Percentiles rank a stretch among this genome's conserved stretches.
These are phyloP conservation scores for Ulota crispa DNA, from an alignment of 225 moss, liverwort and hornwort species.

Conservation along the genomic window DNA sequence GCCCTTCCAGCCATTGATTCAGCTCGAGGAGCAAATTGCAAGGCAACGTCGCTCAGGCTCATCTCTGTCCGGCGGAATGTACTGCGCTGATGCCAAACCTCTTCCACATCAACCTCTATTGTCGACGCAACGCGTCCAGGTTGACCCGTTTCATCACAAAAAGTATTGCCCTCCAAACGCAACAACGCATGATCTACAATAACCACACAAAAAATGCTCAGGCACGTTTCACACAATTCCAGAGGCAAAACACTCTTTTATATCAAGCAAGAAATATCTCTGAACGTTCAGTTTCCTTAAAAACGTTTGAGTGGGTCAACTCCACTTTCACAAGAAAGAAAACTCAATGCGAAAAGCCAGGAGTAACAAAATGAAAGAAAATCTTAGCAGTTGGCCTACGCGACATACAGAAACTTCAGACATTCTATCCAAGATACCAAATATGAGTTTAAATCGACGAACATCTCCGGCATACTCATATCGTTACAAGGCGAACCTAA, in stretches of 20 bases:
- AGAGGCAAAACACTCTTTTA: background rate
- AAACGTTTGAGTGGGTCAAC: background rate
- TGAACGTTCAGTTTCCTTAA: background rate
- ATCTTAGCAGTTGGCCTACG: background rate
- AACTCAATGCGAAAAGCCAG: background rate
- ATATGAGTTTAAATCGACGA: background rate
- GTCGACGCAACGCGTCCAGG: constrained; percentile 24
- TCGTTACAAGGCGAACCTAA: background rate
- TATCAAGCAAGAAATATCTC: background rate
- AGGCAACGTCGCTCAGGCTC: constrained; percentile 47
- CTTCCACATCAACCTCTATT: constrained; percentile 27
- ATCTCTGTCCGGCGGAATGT: constrained; percentile 42
- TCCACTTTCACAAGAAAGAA: background rate
- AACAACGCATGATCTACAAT: constrained; percentile 21
- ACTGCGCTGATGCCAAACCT: constrained; percentile 32
- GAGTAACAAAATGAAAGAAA: background rate
- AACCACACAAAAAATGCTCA: constrained; percentile 27
- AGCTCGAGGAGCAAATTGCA: constrained; percentile 46
- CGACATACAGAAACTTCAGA: background rate
- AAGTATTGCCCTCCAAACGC: constrained; percentile 10
- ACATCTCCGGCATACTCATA: background rate
- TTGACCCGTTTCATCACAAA: constrained; percentile 37
- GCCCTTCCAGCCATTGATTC: constrained; percentile 44
- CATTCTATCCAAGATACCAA: background rate
- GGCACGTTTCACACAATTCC: background rate